Conservation (phyloP, 495 filamentous ascomycete species). For the Chaetomium fimeti region DNA sequence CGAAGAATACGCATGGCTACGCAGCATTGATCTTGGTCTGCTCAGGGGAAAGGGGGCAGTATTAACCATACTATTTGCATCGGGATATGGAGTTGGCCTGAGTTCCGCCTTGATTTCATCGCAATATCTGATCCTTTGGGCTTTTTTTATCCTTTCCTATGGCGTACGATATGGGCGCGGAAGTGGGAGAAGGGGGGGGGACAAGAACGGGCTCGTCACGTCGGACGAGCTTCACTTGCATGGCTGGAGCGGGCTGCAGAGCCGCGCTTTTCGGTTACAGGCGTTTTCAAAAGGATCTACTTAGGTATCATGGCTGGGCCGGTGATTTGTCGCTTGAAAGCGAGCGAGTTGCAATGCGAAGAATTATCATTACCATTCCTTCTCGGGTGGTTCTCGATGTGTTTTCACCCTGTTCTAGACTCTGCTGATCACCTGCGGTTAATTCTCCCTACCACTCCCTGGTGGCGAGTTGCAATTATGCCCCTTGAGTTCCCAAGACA, state of each 20-base stretch:
- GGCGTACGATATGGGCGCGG: conserved; percentile 4
- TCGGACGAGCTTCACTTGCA: conserved; percentile 10
- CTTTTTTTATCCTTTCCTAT: background rate
- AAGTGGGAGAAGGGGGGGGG: background rate
- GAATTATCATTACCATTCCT: background rate
- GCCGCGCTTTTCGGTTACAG: background rate
- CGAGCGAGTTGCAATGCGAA: conserved; percentile 1
- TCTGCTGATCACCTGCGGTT: background rate
- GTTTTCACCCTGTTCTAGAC: background rate
- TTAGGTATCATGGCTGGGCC: background rate
- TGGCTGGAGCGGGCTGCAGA: background rate
- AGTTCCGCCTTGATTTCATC: background rate
- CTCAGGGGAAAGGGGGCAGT: background rate
- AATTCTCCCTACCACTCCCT: background rate
- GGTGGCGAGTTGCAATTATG: background rate
- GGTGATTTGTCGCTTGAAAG: background rate
- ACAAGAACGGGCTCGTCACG: background rate
- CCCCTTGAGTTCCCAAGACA: background rate
- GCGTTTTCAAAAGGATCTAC: conserved; percentile 14
- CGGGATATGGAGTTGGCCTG: conserved; percentile 15
- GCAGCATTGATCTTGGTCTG: conserved; percentile 14
- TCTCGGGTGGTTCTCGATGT: background rate
- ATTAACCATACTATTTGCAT: conserved; percentile 14
- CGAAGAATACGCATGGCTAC: conserved; percentile 8
- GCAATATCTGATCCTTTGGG: background rate